Percentiles rank a stretch among this genome's conserved stretches.
These are phyloP conservation scores for Teratosphaeria zuluensis DNA, from an alignment of 2,329 filamentous ascomycete genomes.

Conservation along the genomic window DNA sequence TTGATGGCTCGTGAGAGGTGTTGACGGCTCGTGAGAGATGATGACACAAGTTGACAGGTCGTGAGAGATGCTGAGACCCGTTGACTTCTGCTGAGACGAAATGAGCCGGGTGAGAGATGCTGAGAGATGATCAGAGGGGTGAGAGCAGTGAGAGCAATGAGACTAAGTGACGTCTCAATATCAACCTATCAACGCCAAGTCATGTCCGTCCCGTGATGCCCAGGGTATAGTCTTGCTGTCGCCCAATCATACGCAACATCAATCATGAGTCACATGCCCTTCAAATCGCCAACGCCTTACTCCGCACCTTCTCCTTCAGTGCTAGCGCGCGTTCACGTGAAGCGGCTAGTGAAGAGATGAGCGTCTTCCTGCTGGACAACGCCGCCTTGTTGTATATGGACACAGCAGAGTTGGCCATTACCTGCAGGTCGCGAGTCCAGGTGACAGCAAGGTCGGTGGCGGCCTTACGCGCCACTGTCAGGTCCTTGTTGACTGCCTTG, in stretches of 20 bases:
- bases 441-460: conserved; percentile 1
- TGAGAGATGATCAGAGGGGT: neutral
- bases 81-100: too few species aligned
- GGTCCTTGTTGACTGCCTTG: conserved; percentile 19
- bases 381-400: neutral
- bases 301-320: neutral
- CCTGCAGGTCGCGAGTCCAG: conserved; percentile 15
- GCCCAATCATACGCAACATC: neutral
- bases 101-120: neutral
- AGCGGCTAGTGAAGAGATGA: neutral
- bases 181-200: neutral
- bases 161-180: neutral
- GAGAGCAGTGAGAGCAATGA: neutral
- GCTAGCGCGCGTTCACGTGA: neutral
- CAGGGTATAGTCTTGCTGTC: neutral
- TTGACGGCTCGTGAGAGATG: neutral
- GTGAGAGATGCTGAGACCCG: neutral
- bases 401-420: neutral
- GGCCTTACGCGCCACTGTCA: conserved; percentile 11
- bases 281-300: neutral
- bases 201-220: neutral
- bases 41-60: neutral
- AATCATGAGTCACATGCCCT: neutral
- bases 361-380: neutral
- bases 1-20: neutral